Base-by-base conservation (phyloP, 2,329 filamentous ascomycete species). In the Paecilomyces formosus region DNA sequence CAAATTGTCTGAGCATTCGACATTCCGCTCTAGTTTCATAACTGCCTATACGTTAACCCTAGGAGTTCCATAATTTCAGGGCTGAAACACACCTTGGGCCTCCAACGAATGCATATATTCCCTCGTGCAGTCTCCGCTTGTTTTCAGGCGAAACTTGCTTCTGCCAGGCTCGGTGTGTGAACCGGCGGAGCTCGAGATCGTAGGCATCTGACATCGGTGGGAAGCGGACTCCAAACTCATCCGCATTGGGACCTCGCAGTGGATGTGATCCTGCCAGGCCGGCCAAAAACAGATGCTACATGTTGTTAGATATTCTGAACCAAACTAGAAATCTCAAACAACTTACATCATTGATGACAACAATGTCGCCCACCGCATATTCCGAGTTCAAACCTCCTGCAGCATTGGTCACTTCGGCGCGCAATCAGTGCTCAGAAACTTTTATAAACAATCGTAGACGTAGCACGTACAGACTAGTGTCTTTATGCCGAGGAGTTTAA, bases 1-100 rank as follows among this genome's bases (percentile, higher is more conserved):
- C 85, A 6, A 87, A 71, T 54, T 76, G 76, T 45, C 78, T 78
- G 60, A 88, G 75, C 79, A 87, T 81, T 18, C 85, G 79, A 66
- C 84, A 87, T 68, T 88, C 85, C 0, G 85, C 84, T 60, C 85
- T 76, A 1, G 85, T 88, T 68, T 88, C 85, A 67, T 87, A 88
- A 54, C 80, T 83, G 55, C 56, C 56, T 22, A 53, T 24, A 5
- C 55, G 21, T 56, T 45, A 33, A 49, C 11, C 24, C 11, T 49
- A 56, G 21, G 18, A 45, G n/a, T 45, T n/a, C 18, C 30, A 15
- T n/a, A 55, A n/a, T 24, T 13, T 39, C 15, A 50, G 55, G 24
- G n/a, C n/a, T 21, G 30, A 63, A 60, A 70, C 75, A 73, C 70
- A 83, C 80, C 78, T 85, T 57, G 85, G 85, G 15, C 85, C 85